Conservation (phyloP, 2,329 filamentous ascomycete species). For the Botrytis cinerea region DNA sequence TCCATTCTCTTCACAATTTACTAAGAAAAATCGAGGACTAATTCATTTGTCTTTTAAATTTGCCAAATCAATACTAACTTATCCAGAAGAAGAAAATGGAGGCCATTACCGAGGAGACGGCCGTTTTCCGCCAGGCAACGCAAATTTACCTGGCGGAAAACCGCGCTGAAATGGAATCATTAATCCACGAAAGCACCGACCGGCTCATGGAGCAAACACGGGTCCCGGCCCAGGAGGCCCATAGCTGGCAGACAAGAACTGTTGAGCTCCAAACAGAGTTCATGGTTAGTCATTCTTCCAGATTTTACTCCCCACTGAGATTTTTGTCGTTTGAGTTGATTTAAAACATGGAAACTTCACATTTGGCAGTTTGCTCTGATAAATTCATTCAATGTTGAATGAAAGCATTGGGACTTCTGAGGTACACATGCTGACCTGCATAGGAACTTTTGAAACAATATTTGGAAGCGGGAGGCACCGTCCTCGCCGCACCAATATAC, state of each 20-base stretch:
- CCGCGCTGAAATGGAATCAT: conserved; percentile 1
- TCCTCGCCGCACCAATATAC: neutral
- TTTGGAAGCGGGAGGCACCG: conserved; percentile 2
- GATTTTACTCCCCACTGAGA: neutral
- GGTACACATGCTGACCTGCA: neutral
- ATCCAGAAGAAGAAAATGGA: neutral
- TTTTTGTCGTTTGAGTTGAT: neutral
- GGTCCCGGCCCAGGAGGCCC: neutral
- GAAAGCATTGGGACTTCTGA: neutral
- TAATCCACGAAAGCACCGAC: conserved; percentile 5
- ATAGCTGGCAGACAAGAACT: neutral
- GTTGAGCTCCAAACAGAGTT: neutral
- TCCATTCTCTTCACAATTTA: neutral
- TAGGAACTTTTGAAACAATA: neutral
- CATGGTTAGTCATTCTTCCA: neutral
- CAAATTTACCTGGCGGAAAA: neutral
- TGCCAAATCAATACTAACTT: neutral
- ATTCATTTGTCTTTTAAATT: no score
- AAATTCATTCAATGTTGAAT: neutral
- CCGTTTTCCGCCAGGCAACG: neutral
- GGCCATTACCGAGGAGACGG: neutral
- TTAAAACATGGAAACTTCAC: no score
- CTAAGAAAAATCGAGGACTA: no score
- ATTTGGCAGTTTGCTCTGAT: neutral
- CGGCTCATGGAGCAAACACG: neutral